Base-by-base conservation (phyloP, 148 eudicot genomes). In the Oxyria digyna region DNA sequence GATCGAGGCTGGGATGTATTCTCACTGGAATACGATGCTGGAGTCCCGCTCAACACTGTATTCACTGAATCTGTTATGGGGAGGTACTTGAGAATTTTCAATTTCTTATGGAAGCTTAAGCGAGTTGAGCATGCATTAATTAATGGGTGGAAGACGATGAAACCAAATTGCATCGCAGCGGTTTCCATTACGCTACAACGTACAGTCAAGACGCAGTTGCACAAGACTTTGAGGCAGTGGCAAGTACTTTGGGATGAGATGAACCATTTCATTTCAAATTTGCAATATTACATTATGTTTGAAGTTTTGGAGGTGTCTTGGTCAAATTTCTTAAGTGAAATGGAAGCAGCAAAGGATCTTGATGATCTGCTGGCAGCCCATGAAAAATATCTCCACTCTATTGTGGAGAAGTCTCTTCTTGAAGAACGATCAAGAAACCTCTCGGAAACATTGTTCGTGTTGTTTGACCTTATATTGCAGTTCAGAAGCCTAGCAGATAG, bases 231-330 rank as follows among this genome's bases (percentile, higher is more conserved):
- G 67, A 83, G 99, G 67, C 79, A 77, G 73, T 88, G 97, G 74
- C 99, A 94, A 81, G 97, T 94, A 73, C 91, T 90, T 70, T 87
- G 99, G 97, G 92, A 84, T 73, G 93, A 94, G 80, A 94, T 94
- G 99, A 94, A 88, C 78, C 97, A 94, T 81, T 94, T 94, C 71
- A 81, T 90, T 64, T 81, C 99, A 12, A 90, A 94, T 74, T 80
- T 94, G 86, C 99, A 94, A 76, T 94, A 94, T 66, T 94, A 94
- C 78, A 94, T 94, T n/a, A 94, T 94, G 99, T 94, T 94, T 90
- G 99, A 94, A 78, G 99, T 94, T 18, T 74, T 94, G 84, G 97
- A 90, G 82, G 92, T 89, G n/a, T 94, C 97, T 12, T 94, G 97
- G 99, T 91, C 97, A 62, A 78, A 88, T 54, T 84, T 94, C 69